Percentiles rank a stretch among this genome's conserved stretches.
These are phyloP conservation scores for Setaria italica DNA, from an alignment of 202 grass and related monocot species.

Conservation along the genomic window DNA sequence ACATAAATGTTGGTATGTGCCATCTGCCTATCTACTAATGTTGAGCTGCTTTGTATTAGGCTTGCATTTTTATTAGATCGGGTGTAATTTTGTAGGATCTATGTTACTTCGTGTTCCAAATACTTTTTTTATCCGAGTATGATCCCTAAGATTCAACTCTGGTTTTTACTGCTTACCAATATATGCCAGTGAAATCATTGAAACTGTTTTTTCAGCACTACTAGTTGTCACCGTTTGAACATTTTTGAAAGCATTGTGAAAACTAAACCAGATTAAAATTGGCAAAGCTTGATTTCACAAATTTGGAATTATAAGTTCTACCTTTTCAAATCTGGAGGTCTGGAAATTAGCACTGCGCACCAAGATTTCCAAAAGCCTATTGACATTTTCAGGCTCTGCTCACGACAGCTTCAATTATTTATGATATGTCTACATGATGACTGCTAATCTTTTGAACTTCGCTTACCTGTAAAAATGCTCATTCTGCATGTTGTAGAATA, in stretches of 20 bases:
- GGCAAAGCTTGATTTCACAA: background rate
- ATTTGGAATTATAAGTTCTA: background rate
- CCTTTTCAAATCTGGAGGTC: background rate
- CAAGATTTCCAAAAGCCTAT: background rate
- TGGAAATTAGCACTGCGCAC: background rate
- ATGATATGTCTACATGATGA: slow-evolving; percentile 4
- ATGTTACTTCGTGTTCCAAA: slow-evolving; percentile 25
- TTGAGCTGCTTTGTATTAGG: background rate
- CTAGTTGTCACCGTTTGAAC: background rate
- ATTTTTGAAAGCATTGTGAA: background rate
- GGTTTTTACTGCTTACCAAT: background rate
- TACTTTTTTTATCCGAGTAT: background rate
- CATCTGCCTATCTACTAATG: slow-evolving; percentile 3
- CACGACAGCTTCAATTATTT: slow-evolving; percentile 17
- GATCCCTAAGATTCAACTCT: background rate
- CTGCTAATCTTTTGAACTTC: background rate
- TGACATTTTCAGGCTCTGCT: background rate
- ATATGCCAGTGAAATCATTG: slow-evolving; percentile 14
- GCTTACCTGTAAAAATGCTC: slow-evolving; percentile 18
- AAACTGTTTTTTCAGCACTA: slow-evolving; percentile 8
- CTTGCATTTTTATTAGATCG: slow-evolving; percentile 18
- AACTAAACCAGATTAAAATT: background rate
- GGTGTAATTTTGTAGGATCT: slow-evolving; percentile 28
- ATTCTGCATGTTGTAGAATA: slow-evolving; percentile 14
- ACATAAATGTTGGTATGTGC: slow-evolving; percentile 94